These are phyloP conservation scores for Tuber brumale DNA, from an alignment of 495 filamentous ascomycete species.

Conservation along the genomic window DNA sequence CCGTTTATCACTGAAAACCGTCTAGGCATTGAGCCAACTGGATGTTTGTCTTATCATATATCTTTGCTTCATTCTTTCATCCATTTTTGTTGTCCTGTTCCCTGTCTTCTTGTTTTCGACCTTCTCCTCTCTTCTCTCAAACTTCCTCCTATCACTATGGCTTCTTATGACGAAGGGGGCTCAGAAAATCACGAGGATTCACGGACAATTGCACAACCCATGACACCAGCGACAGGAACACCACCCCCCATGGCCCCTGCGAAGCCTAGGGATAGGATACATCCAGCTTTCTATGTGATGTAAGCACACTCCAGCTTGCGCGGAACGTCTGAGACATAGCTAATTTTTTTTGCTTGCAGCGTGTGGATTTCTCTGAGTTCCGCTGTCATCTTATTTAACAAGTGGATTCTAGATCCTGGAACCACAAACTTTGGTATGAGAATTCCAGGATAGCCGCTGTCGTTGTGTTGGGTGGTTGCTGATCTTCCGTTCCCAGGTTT, in stretches of 20 bases:
- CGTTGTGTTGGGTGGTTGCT: conserved; percentile 8
- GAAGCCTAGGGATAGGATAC: conserved; percentile 45
- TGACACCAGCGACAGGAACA: background rate
- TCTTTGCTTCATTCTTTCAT: background rate
- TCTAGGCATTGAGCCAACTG: background rate
- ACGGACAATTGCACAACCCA: background rate
- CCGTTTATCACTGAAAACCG: background rate
- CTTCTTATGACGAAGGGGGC: background rate
- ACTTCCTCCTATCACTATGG: background rate
- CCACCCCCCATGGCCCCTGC: background rate
- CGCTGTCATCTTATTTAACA: conserved; percentile 96
- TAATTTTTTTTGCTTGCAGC: conserved; percentile 46
- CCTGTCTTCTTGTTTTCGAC: background rate
- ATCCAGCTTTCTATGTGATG: conserved; percentile 83
- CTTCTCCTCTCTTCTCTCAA: background rate
- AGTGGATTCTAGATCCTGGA: conserved; percentile 81
- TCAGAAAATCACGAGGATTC: background rate
- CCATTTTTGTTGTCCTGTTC: background rate
- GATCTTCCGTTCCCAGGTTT: conserved; percentile 34
- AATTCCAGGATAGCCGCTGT: background rate
- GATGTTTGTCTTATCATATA: background rate
- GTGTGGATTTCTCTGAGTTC: conserved; percentile 88
- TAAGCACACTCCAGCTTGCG: conserved; percentile 50
- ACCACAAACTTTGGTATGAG: conserved; percentile 63
- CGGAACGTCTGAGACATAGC: background rate